Evolutionary conservation across 768 basidiomycete species (phyloP).

Genomic region (Panus rudis): DNA sequence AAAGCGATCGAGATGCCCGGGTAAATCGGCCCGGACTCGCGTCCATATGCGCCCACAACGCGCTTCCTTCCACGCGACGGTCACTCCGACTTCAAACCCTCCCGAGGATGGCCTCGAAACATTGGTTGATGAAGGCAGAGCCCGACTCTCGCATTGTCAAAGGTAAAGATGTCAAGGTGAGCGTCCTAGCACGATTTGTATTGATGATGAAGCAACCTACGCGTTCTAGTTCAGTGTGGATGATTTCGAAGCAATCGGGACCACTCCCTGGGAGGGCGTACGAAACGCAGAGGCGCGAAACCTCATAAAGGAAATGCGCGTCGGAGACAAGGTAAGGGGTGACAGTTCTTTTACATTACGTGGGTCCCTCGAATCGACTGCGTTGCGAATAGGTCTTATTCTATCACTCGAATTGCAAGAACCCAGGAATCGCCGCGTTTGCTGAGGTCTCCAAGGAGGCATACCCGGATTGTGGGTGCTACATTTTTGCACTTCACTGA

Average conservation of each 20-base stretch:
- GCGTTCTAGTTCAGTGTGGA: constrained; percentile 72
- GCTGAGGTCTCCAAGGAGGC: constrained; percentile 81
- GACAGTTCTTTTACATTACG: neutral
- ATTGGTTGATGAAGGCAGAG: constrained; percentile 83
- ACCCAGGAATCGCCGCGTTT: constrained; percentile 75
- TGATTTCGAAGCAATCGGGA: constrained; percentile 67
- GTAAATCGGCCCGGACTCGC: too few relatives aligned
- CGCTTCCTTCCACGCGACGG: too few relatives aligned
- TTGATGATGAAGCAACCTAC: neutral
- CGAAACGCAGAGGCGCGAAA: constrained; percentile 79
- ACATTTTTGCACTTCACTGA: too few relatives aligned
- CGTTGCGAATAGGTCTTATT: constrained; percentile 54
- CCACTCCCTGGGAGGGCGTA: constrained; percentile 84
- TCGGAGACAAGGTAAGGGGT: constrained; percentile 61
- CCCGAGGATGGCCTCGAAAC: constrained; percentile 12
- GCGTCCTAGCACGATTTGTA: neutral
- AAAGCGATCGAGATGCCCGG: too few relatives aligned
- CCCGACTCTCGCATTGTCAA: constrained; percentile 80
- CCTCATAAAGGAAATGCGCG: constrained; percentile 74
- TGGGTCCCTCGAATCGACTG: neutral
- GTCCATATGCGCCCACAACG: too few relatives aligned
- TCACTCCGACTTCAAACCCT: neutral
- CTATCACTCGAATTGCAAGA: constrained; percentile 85
- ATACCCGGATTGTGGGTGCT: constrained; percentile 86
- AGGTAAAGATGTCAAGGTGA: constrained; percentile 81